Conservation (phyloP, 1,284 basidiomycete species). For the Melanopsichium pennsylvanicum region DNA sequence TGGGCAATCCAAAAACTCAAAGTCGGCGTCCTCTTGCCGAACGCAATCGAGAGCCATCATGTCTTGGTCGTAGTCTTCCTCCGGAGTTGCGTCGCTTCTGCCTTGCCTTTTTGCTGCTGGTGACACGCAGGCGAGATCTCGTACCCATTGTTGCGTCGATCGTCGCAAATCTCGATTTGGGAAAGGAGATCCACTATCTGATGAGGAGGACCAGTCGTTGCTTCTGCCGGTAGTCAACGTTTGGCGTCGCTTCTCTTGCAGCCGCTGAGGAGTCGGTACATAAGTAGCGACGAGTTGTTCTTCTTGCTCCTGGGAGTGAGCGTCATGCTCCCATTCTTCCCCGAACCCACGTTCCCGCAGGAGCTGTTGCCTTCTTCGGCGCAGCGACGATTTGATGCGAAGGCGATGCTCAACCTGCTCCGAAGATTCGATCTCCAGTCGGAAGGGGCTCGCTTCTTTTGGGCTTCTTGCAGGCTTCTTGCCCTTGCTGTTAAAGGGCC, state of each 20-base stretch:
- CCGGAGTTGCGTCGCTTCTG: background rate
- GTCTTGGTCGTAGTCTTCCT: slow-evolving; percentile 2
- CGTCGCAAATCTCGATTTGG: slow-evolving; percentile 9
- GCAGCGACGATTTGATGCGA: slow-evolving; percentile 37
- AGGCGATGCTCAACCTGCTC: slow-evolving; percentile 42
- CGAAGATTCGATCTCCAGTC: slow-evolving; percentile 42
- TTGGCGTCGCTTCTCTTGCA: slow-evolving; percentile 21
- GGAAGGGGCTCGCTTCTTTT: slow-evolving; percentile 1
- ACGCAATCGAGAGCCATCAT: slow-evolving; percentile 10
- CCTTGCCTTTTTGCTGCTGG: background rate
- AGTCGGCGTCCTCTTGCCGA: slow-evolving; percentile 38
- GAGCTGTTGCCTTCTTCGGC: slow-evolving; percentile 34
- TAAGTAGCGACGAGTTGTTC: slow-evolving; percentile 39
- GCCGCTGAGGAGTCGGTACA: slow-evolving; percentile 21
- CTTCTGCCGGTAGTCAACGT: slow-evolving; percentile 2
- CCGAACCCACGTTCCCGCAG: slow-evolving; percentile 36
- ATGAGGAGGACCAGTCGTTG: background rate
- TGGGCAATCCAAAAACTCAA: slow-evolving; percentile 49
- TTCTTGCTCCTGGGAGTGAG: slow-evolving; percentile 22
- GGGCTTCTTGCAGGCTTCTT: background rate
- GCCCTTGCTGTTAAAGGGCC: background rate
- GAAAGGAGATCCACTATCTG: background rate
- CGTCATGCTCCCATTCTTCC: slow-evolving; percentile 11
- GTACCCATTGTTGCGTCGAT: slow-evolving; percentile 29
- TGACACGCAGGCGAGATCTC: slow-evolving; percentile 17